phyloP scores from a whole-genome alignment of 2,329 filamentous ascomycete species.

The Graphium sp. region DNA sequence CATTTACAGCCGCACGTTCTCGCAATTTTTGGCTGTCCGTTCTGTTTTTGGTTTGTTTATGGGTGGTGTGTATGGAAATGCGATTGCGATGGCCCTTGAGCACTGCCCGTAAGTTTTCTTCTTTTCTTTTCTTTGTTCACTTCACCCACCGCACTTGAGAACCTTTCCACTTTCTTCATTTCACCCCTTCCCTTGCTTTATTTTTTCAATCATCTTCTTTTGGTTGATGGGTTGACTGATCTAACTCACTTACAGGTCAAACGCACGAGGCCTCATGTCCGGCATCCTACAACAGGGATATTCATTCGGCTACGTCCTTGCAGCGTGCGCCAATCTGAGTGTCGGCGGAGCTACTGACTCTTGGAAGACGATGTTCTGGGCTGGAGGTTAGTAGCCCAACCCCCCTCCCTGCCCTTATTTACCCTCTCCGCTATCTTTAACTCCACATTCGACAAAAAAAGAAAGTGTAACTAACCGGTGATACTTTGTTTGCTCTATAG shows the following conservation, averaged over 20 bases:
- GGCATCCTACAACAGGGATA: slow-evolving; percentile 68
- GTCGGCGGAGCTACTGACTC: slow-evolving; percentile 45
- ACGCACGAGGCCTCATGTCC: slow-evolving; percentile 56
- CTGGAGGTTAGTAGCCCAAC: slow-evolving; percentile 26
- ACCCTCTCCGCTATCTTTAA: too few relatives aligned
- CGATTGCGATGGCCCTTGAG: slow-evolving; percentile 63
- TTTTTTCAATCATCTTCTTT: too few relatives aligned
- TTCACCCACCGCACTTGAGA: slow-evolving; percentile 5
- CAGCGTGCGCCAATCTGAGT: slow-evolving; percentile 58
- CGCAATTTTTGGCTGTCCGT: slow-evolving; percentile 55
- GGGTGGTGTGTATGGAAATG: slow-evolving; percentile 68
- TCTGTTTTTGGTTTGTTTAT: slow-evolving; percentile 67
- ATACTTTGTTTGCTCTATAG: slow-evolving; percentile 11
- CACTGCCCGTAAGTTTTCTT: slow-evolving; percentile 39
- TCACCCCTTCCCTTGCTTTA: too few relatives aligned
- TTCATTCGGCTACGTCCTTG: slow-evolving; percentile 63
- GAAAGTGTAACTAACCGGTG: slow-evolving; percentile 4
- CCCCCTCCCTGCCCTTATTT: slow-evolving; percentile 1
- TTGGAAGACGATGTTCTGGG: slow-evolving; percentile 67
- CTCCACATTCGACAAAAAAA: too few relatives aligned
- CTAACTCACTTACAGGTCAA: slow-evolving; percentile 11
- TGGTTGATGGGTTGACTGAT: too few relatives aligned
- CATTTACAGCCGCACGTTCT: slow-evolving; percentile 57
- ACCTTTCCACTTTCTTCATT: slow-evolving; percentile 7
- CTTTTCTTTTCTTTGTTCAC: neutral